phyloP scores from a whole-genome alignment of 2,329 filamentous ascomycete genomes.

The Alternaria rosae region DNA sequence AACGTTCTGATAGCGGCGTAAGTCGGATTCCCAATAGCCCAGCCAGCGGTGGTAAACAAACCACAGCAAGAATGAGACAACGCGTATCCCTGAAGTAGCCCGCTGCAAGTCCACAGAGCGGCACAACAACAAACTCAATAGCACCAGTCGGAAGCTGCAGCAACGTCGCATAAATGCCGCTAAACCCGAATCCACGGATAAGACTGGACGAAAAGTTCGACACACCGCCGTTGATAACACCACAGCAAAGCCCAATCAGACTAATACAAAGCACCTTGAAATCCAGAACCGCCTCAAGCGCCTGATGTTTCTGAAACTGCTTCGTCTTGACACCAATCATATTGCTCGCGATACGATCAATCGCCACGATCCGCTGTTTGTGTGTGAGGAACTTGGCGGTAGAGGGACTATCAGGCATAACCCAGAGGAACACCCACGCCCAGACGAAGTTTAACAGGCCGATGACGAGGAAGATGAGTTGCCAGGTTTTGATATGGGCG shows the following conservation, averaged over 20 bases:
- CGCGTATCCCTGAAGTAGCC: constrained; percentile 41
- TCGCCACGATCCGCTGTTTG: constrained; percentile 51
- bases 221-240: constrained; percentile 60
- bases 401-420: constrained; percentile 50
- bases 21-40: constrained; percentile 61
- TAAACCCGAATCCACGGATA: constrained; percentile 55
- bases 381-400: constrained; percentile 48
- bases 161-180: constrained; percentile 52
- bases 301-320: constrained; percentile 47
- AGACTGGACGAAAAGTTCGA: constrained; percentile 59
- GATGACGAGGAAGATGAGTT: constrained; percentile 50
- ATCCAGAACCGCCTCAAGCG: constrained; percentile 52
- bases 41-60: constrained; percentile 56
- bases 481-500: constrained; percentile 40
- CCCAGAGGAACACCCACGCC: constrained; percentile 45
- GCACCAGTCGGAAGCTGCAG: constrained; percentile 55
- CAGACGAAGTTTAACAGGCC: constrained; percentile 48
- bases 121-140: constrained; percentile 54
- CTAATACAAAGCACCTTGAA: constrained; percentile 51
- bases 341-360: constrained; percentile 51
- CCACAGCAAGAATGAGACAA: constrained; percentile 46
- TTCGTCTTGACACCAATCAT: constrained; percentile 54
- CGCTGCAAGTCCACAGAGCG: constrained; percentile 44
- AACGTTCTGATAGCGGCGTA: constrained; percentile 55
- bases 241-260: constrained; percentile 54